Conservation (phyloP, 2,329 filamentous ascomycete genomes). For the Pestalotiopsis sp. region DNA sequence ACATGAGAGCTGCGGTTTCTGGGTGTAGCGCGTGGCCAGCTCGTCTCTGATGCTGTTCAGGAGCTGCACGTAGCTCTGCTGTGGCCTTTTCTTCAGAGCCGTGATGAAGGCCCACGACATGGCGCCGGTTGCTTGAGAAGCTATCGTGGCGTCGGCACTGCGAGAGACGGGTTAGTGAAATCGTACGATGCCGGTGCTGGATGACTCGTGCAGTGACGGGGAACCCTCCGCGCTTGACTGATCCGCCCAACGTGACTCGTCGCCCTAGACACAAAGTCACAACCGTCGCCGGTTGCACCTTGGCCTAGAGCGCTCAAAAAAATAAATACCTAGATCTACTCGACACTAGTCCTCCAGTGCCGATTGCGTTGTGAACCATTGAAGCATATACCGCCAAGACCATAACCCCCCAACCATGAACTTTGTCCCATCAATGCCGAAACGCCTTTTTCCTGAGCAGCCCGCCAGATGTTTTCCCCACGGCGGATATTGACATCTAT, state of each 20-base stretch:
- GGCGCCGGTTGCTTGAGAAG: conserved; percentile 87
- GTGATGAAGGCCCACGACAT: conserved; percentile 98
- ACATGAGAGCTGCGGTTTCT: conserved; percentile 95
- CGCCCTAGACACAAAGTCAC: conserved; percentile 46
- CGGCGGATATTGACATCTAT: neutral
- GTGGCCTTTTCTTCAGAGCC: conserved; percentile 86
- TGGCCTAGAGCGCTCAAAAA: conserved; percentile 43
- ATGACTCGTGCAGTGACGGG: neutral
- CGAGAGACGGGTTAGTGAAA: conserved; percentile 11
- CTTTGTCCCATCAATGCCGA: neutral
- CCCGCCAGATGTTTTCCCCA: neutral
- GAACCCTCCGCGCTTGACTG: neutral
- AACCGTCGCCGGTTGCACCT: conserved; percentile 34
- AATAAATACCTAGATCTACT: conserved; percentile 16
- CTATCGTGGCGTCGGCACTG: conserved; percentile 88
- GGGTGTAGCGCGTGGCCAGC: conserved; percentile 81
- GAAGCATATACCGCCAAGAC: neutral
- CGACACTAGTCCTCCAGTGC: conserved; percentile 22
- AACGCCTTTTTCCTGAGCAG: neutral
- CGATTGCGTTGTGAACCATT: conserved; percentile 2
- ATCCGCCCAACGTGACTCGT: conserved; percentile 45
- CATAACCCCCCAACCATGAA: too few species aligned
- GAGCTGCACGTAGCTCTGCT: conserved; percentile 94
- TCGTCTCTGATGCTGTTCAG: conserved; percentile 95
- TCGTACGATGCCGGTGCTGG: neutral